phyloP scores from a whole-genome alignment of 139 green algal species.

The Mesotaenium endlicherianum region DNA sequence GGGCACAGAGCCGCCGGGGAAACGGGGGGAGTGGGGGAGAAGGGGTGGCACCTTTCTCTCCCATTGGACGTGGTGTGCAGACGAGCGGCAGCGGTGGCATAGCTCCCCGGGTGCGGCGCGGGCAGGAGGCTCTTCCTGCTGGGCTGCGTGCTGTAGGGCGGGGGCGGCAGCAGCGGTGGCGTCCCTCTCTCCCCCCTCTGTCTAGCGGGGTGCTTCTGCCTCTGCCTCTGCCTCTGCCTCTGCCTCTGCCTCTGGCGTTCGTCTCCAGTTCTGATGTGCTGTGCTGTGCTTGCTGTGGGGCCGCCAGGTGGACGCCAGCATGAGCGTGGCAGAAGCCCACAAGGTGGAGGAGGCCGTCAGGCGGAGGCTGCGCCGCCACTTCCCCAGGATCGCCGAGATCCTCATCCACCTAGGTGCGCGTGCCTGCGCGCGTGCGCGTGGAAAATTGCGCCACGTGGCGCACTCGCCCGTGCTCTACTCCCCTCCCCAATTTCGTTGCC shows the following conservation, averaged over 20 bases:
- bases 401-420: slow-evolving; percentile 39
- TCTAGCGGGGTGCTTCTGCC: background rate
- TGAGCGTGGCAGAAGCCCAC: slow-evolving; percentile 35
- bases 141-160: background rate
- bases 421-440: no score
- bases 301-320: slow-evolving; percentile 21
- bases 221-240: background rate
- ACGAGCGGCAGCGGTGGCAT: background rate
- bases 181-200: background rate
- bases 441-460: no score
- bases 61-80: background rate
- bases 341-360: slow-evolving; percentile 35
- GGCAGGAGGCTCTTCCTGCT: background rate
- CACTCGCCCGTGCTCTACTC: no score
- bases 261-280: background rate
- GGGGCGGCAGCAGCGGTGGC: background rate
- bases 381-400: slow-evolving; percentile 17
- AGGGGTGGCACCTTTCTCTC: background rate
- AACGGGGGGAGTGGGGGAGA: no score
- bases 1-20: no score
- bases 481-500: no score
- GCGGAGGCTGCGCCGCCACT: background rate
- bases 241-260: background rate
- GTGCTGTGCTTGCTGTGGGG: background rate
- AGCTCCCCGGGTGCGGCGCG: background rate